phyloP scores from a whole-genome alignment of 768 basidiomycete species.

The Leccinum longicurvipes region DNA sequence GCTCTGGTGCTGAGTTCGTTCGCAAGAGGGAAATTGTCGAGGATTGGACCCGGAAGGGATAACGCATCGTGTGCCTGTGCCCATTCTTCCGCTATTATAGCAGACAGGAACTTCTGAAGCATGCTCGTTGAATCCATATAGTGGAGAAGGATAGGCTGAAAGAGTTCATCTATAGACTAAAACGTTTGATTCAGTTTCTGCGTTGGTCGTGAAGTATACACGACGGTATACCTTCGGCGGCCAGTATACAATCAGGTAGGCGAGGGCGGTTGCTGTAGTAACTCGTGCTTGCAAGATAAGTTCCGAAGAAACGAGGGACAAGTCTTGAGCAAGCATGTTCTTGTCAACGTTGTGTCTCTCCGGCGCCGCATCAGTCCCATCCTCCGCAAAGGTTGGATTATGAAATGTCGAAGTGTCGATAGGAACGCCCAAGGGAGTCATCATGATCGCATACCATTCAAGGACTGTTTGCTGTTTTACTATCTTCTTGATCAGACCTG shows the following conservation, averaged over 20 bases:
- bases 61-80: slow-evolving; percentile 52
- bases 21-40: slow-evolving; percentile 57
- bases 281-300: slow-evolving; percentile 76
- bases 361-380: slow-evolving; percentile 40
- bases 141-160: slow-evolving; percentile 71
- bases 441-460: slow-evolving; percentile 84
- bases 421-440: slow-evolving; percentile 84
- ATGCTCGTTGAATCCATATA: slow-evolving; percentile 88
- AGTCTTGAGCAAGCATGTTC: slow-evolving; percentile 88
- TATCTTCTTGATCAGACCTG: slow-evolving; percentile 49
- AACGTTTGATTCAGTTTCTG: neutral
- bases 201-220: neutral
- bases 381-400: slow-evolving; percentile 48
- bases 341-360: slow-evolving; percentile 95
- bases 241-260: slow-evolving; percentile 67
- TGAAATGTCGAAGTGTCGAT: slow-evolving; percentile 72
- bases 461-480: slow-evolving; percentile 59
- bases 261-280: slow-evolving; percentile 73
- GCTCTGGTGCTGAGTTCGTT: slow-evolving; percentile 66
- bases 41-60: slow-evolving; percentile 39
- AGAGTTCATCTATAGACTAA: slow-evolving; percentile 57
- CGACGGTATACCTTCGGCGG: slow-evolving; percentile 45
- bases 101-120: slow-evolving; percentile 85
- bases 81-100: slow-evolving; percentile 91
- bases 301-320: slow-evolving; percentile 76